Base-by-base conservation (phyloP, 176 grass and related monocot species). In the Oryza glaberrima region DNA sequence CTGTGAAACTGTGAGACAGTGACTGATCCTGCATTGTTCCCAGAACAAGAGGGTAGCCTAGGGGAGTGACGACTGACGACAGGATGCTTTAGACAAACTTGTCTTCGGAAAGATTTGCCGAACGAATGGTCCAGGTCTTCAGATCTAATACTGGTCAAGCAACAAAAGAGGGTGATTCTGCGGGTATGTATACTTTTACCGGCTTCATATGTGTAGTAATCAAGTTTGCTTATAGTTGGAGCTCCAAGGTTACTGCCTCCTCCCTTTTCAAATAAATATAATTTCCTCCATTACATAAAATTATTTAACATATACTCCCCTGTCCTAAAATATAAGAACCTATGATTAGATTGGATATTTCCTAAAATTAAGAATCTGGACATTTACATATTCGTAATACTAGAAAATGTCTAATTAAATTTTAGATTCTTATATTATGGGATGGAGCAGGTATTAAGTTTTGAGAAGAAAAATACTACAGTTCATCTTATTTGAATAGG, bases 71-170 rank as follows among this genome's bases (percentile, higher is more conserved):
- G 51, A 35, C 40, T 22, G 74, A 64, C 51, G 51, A 35, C 40
- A 20, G 9, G 19, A 65, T 51, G 68, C 40, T 79, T 65, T 74
- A 30, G 44, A 61, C 5, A 71, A 67, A 77, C 77, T 41, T 80
- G 61, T 51, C 14, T 34, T 28, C 32, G 12, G 9, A 48, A 41
- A 41, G 34, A 28, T 30, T 28, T 56, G 9, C 23, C 26, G 60
- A 16, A 52, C 13, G 45, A 36, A 69, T 58, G 82, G 64, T 69
- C 82, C 64, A 34, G n/a, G 82, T 77, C 63, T 41, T 56, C 64
- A 14, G 64, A 85, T 45, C 35, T 16, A 26, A 15, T 6, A 11
- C 1, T 25, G 9, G 83, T 70, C 83, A 78, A 70, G 65, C 14
- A 22, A 11, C 1, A n/a, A 16, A 48, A 77, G 15, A 61, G 6